Percentiles rank a stretch among this genome's conserved stretches.
Evolutionary conservation across 108 stramenopile species (phyloP).

Genomic region (Skeletonema menzelii): DNA sequence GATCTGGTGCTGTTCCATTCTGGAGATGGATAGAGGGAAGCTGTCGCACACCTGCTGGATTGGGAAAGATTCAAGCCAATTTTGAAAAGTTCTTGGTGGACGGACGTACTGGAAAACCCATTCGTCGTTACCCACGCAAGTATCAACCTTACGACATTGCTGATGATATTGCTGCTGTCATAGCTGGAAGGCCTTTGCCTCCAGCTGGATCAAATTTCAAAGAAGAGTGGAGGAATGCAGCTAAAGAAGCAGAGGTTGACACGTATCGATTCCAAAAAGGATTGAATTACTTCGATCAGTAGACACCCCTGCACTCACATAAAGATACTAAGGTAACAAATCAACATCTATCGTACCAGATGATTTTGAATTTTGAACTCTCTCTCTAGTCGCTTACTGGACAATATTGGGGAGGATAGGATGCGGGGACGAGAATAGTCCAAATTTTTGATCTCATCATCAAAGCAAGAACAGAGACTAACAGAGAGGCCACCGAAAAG

Average conservation of each 20-base stretch:
- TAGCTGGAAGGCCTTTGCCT: slow-evolving; percentile 59
- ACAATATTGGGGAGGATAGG: not conserved
- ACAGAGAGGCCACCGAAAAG: not conserved
- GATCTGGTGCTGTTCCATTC: slow-evolving; percentile 81
- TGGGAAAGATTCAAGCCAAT: slow-evolving; percentile 85
- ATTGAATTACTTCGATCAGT: slow-evolving; percentile 89
- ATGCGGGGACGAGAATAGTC: not conserved
- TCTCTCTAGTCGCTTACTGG: not conserved
- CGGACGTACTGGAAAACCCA: slow-evolving; percentile 73
- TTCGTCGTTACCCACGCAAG: slow-evolving; percentile 85
- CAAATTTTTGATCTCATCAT: not conserved
- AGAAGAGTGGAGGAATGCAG: slow-evolving; percentile 84
- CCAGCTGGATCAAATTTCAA: slow-evolving; percentile 78
- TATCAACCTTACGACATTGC: slow-evolving; percentile 79
- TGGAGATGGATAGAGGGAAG: slow-evolving; percentile 88
- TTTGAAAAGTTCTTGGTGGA: slow-evolving; percentile 91
- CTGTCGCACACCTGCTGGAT: slow-evolving; percentile 80
- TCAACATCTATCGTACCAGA: too few species aligned
- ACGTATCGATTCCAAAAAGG: slow-evolving; percentile 91
- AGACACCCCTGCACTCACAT: too few species aligned
- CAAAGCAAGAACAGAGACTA: not conserved
- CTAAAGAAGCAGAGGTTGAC: slow-evolving; percentile 77
- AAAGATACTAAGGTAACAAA: not conserved
- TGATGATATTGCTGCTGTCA: slow-evolving; percentile 76
- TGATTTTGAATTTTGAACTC: too few species aligned